Conservation (phyloP, 2,329 filamentous ascomycete genomes). For the Ampelomyces quisqualis region DNA sequence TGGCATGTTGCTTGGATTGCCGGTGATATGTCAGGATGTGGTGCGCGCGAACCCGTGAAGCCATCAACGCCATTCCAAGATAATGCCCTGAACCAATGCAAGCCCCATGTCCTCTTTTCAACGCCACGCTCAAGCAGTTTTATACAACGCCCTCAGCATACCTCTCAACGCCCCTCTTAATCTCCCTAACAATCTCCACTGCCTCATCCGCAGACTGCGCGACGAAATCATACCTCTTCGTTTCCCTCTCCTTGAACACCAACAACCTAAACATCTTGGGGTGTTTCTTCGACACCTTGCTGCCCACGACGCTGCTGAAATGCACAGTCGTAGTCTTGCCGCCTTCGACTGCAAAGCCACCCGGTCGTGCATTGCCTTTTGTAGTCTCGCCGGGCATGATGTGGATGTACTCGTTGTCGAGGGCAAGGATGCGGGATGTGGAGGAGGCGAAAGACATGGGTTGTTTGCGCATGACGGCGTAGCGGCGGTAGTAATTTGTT, state of each 20-base stretch:
- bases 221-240: conserved; percentile 83
- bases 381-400: conserved; percentile 64
- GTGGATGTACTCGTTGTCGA: conserved; percentile 84
- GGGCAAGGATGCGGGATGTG: conserved; percentile 73
- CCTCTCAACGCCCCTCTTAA: conserved; percentile 72
- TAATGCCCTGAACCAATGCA: no score
- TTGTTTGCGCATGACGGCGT: conserved; percentile 78
- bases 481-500: conserved; percentile 64
- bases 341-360: conserved; percentile 18
- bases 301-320: conserved; percentile 78
- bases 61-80: no score
- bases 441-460: conserved; percentile 76
- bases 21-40: no score
- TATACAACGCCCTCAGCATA: conserved; percentile 57
- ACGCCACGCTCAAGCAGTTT: no score
- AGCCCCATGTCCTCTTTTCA: no score
- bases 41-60: no score
- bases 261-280: conserved; percentile 78
- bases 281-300: conserved; percentile 77
- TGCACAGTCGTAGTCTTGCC: conserved; percentile 78
- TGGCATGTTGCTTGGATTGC: no score
- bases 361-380: conserved; percentile 52
- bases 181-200: conserved; percentile 73
- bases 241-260: conserved; percentile 73
- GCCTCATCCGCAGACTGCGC: conserved; percentile 71